phyloP scores from a whole-genome alignment of 192 early-diverging fungal species.

The Umbelopsis sp. region DNA sequence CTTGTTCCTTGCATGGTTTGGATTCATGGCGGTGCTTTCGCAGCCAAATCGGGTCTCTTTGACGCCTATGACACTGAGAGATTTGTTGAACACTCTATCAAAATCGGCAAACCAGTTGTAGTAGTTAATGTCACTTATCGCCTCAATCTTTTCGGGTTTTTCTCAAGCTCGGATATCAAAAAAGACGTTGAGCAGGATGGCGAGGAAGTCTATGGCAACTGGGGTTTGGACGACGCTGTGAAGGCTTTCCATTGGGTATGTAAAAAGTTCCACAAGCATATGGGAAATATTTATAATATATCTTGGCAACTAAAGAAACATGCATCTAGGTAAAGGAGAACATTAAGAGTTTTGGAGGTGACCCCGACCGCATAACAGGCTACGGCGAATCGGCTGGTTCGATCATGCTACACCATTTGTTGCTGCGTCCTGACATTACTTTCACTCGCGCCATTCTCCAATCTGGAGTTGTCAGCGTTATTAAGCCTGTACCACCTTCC shows the following conservation, averaged over 20 bases:
- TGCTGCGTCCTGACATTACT: conserved; percentile 28
- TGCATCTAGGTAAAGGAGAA: conserved; percentile 57
- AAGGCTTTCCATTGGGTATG: conserved; percentile 34
- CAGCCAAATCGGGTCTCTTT: neutral
- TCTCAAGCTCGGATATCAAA: conserved; percentile 34
- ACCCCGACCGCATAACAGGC: conserved; percentile 57
- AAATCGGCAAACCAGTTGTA: conserved; percentile 39
- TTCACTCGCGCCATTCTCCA: conserved; percentile 37
- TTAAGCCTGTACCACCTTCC: conserved; percentile 15
- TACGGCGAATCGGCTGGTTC: conserved; percentile 63
- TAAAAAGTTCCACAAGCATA: neutral
- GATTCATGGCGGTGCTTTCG: neutral
- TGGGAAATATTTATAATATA: conserved; percentile 26
- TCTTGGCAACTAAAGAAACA: too few species aligned
- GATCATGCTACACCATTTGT: conserved; percentile 29
- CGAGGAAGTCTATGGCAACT: neutral
- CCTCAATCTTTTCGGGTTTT: conserved; percentile 48
- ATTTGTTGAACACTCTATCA: conserved; percentile 25
- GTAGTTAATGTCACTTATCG: conserved; percentile 57
- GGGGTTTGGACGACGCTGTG: neutral
- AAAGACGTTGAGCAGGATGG: conserved; percentile 26
- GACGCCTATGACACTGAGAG: conserved; percentile 23
- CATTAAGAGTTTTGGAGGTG: conserved; percentile 65
- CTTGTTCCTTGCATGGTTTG: neutral
- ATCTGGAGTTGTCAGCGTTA: conserved; percentile 32